Percentiles rank a stretch among this genome's conserved stretches.
Evolutionary conservation across 2,329 filamentous ascomycete species (phyloP).

Genomic region (Ceratocystis destructans): DNA sequence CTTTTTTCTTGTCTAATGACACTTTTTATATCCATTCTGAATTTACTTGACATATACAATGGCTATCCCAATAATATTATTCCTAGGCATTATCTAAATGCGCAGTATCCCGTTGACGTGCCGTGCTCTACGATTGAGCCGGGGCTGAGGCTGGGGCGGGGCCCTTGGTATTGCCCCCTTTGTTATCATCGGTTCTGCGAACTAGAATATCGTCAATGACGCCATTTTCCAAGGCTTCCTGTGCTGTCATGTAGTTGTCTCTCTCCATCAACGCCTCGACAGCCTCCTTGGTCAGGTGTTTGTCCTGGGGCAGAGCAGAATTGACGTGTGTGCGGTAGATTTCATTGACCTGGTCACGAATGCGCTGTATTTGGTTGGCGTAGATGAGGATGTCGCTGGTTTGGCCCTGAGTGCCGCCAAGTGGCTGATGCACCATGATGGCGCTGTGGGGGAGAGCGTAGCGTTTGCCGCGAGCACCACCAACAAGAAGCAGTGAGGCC

Average conservation of each 20-base stretch:
- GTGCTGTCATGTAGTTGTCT: conserved; percentile 82
- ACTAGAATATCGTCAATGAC: conserved; percentile 78
- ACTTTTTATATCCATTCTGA: background rate
- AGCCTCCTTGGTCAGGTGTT: conserved; percentile 57
- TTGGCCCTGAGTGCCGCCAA: conserved; percentile 54
- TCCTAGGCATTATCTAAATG: too few relatives aligned
- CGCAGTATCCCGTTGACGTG: background rate
- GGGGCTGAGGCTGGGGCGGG: background rate
- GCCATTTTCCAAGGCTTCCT: conserved; percentile 78
- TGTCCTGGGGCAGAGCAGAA: conserved; percentile 57
- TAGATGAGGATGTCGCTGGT: conserved; percentile 86
- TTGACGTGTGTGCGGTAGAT: conserved; percentile 85
- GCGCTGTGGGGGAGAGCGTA: conserved; percentile 85
- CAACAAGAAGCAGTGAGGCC: conserved; percentile 78
- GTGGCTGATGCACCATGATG: conserved; percentile 95
- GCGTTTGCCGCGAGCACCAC: conserved; percentile 70
- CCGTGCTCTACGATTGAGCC: background rate
- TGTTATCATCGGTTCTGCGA: conserved; percentile 8
- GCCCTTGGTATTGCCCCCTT: background rate
- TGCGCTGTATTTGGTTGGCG: conserved; percentile 85
- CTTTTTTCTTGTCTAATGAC: background rate
- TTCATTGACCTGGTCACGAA: conserved; percentile 72
- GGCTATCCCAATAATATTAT: background rate
- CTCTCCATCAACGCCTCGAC: conserved; percentile 94
- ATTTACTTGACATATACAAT: conserved; percentile 7